Percentiles rank a stretch among this genome's conserved stretches.
phyloP scores from a whole-genome alignment of 1,139 yeast species.

The Magnusiomyces clavatus region DNA sequence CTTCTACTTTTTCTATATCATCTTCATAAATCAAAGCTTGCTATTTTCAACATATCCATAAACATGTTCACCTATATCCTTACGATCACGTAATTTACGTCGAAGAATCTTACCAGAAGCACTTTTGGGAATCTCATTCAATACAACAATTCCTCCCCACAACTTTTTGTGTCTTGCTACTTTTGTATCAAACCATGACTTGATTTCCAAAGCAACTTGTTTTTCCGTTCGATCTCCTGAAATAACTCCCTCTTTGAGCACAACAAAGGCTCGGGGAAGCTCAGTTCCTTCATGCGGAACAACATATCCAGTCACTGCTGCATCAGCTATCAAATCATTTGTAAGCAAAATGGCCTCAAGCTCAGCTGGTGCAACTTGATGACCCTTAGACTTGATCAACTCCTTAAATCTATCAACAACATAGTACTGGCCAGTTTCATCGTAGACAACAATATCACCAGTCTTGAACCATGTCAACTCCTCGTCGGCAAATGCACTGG shows the following conservation, averaged over 20 bases:
- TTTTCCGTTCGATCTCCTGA: background rate
- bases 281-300: slow-evolving; percentile 31
- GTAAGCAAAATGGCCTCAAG: slow-evolving; percentile 59
- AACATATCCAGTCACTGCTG: slow-evolving; percentile 32
- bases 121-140: slow-evolving; percentile 33
- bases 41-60: slow-evolving; percentile 13
- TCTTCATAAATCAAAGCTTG: slow-evolving; percentile 7
- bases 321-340: slow-evolving; percentile 29
- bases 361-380: slow-evolving; percentile 76
- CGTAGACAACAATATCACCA: slow-evolving; percentile 64
- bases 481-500: slow-evolving; percentile 45
- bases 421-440: slow-evolving; percentile 44
- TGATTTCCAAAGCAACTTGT: slow-evolving; percentile 22
- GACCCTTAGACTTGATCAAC: slow-evolving; percentile 76
- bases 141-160: slow-evolving; percentile 35
- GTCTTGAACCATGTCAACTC: slow-evolving; percentile 60
- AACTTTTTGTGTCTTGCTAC: slow-evolving; percentile 35
- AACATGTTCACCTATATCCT: slow-evolving; percentile 16
- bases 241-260: slow-evolving; percentile 19
- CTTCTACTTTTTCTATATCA: background rate
- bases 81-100: slow-evolving; percentile 26
- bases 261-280: slow-evolving; percentile 34
- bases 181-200: slow-evolving; percentile 29
- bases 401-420: slow-evolving; percentile 75
- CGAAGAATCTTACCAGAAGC: slow-evolving; percentile 36